These are phyloP conservation scores for Spirogloea muscicola DNA, from an alignment of 139 green algal species.

Conservation along the genomic window DNA sequence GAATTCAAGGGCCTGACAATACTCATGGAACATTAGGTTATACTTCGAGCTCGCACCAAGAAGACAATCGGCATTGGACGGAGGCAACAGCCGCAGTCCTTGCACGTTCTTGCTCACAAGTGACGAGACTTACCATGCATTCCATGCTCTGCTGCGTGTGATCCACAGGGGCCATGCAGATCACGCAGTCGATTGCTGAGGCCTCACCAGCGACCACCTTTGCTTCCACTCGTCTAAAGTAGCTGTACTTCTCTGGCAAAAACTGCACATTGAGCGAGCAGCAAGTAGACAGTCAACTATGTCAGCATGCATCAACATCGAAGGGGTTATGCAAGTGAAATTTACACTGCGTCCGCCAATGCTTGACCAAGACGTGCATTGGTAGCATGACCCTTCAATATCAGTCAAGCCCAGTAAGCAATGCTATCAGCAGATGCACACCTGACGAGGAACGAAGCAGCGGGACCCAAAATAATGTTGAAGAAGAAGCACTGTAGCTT, in stretches of 20 bases:
- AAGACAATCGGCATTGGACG: too few relatives aligned
- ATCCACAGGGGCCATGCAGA: constrained; percentile 79
- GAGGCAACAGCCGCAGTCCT: background rate
- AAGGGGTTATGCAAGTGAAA: too few relatives aligned
- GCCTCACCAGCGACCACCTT: background rate
- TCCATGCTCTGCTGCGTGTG: background rate
- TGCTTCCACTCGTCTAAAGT: constrained; percentile 50
- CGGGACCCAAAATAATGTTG: constrained; percentile 64
- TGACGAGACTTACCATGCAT: constrained; percentile 21
- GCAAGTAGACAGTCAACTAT: too few relatives aligned
- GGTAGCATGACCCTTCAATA: too few relatives aligned
- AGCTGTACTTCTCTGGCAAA: constrained; percentile 77
- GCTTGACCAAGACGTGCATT: too few relatives aligned
- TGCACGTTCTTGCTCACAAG: background rate
- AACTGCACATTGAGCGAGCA: constrained; percentile 52
- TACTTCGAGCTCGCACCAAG: too few relatives aligned
- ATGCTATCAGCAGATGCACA: too few relatives aligned
- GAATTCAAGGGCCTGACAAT: too few relatives aligned
- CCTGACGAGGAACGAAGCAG: constrained; percentile 69
- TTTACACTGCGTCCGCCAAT: too few relatives aligned
- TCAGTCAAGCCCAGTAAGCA: too few relatives aligned
- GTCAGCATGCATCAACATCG: too few relatives aligned
- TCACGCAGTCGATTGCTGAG: constrained; percentile 73
- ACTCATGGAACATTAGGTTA: too few relatives aligned
- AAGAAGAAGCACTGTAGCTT: constrained; percentile 61